Conservation (phyloP, 768 basidiomycete species). For the Macrolepiota albuminosa region DNA sequence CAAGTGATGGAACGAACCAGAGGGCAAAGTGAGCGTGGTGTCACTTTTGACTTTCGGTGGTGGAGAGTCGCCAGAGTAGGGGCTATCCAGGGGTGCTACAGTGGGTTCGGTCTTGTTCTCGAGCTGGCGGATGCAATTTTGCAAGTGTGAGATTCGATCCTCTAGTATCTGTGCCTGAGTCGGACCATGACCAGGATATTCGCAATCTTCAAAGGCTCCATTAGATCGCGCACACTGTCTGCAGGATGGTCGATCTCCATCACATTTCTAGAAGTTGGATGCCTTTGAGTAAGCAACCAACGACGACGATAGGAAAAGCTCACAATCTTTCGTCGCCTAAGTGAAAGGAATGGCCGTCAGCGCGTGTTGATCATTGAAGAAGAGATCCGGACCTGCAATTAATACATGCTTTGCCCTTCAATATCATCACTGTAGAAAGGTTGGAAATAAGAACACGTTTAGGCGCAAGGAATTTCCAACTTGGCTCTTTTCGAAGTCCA, state of each 20-base stretch:
- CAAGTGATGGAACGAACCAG: background rate
- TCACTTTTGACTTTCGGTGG: background rate
- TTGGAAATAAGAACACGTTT: constrained; percentile 37
- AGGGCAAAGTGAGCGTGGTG: background rate
- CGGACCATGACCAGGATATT: constrained; percentile 44
- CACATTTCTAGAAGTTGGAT: constrained; percentile 40
- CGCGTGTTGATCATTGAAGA: background rate
- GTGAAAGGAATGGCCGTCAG: background rate
- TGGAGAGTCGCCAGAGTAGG: constrained; percentile 9
- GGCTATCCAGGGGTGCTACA: constrained; percentile 11
- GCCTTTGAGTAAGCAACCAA: background rate
- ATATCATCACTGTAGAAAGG: constrained; percentile 60
- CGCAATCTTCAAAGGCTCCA: constrained; percentile 44
- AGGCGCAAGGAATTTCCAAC: constrained; percentile 24
- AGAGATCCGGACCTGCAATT: constrained; percentile 40
- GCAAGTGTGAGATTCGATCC: constrained; percentile 38
- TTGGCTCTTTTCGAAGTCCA: background rate
- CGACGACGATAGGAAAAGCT: background rate
- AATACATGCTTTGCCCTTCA: constrained; percentile 42
- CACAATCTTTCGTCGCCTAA: constrained; percentile 49
- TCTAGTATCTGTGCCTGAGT: constrained; percentile 43
- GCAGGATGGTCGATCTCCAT: constrained; percentile 46
- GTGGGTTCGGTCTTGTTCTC: constrained; percentile 23
- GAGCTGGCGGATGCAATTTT: constrained; percentile 37
- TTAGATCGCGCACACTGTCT: constrained; percentile 43